phyloP scores from a whole-genome alignment of 495 filamentous ascomycete genomes.

The Trichocladium uniseriatum region DNA sequence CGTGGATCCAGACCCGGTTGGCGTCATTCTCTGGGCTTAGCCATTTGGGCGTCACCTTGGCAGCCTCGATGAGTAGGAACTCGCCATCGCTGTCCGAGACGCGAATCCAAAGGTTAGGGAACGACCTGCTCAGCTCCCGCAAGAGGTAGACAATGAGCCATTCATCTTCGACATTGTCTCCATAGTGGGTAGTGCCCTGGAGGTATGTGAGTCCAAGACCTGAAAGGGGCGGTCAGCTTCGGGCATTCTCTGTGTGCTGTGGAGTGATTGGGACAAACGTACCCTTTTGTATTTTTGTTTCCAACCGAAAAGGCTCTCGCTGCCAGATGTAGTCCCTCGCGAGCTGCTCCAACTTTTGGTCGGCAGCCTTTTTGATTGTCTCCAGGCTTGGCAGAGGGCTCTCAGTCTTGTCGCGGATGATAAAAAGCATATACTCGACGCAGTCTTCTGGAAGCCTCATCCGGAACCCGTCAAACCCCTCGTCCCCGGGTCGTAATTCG shows the following conservation, averaged over 20 bases:
- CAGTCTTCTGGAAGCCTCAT: conserved; percentile 76
- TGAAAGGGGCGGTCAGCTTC: conserved; percentile 1
- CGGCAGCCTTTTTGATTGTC: conserved; percentile 58
- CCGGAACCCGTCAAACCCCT: conserved; percentile 55
- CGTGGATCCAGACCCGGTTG: conserved; percentile 76
- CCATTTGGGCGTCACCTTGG: conserved; percentile 79
- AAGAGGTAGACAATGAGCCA: conserved; percentile 92
- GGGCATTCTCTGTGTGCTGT: neutral
- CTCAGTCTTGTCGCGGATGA: conserved; percentile 50
- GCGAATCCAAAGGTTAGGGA: conserved; percentile 69
- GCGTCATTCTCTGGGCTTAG: conserved; percentile 83
- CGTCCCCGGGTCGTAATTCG: conserved; percentile 25
- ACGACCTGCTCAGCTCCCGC: conserved; percentile 66
- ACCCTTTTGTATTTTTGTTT: conserved; percentile 50
- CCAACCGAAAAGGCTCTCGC: conserved; percentile 61
- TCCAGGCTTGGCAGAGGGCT: conserved; percentile 47
- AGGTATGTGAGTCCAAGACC: conserved; percentile 42
- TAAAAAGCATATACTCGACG: conserved; percentile 75
- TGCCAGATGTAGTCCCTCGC: conserved; percentile 93
- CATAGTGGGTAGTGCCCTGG: conserved; percentile 69
- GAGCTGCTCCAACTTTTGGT: conserved; percentile 49
- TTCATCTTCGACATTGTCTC: conserved; percentile 92
- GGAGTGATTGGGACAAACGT: conserved; percentile 11
- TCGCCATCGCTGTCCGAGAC: conserved; percentile 85
- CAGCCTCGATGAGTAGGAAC: conserved; percentile 90